Evolutionary conservation across 352 stramenopile genomes (phyloP).

Genomic region (Albugo candida): DNA sequence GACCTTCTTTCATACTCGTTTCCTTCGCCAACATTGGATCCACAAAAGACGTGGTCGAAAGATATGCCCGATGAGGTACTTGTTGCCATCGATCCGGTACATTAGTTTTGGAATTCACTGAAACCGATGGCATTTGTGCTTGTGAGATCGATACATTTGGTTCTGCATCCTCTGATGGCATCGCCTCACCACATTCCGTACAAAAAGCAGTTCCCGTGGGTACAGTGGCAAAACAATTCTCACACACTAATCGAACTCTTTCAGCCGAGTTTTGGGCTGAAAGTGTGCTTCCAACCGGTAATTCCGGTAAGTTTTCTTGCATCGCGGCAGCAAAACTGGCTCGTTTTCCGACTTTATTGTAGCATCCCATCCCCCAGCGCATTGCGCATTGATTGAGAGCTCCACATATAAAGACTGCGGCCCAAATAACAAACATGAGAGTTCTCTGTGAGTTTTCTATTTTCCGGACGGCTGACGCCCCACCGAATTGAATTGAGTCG

Average conservation of each 20-base stretch:
- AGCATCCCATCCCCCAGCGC: conserved; percentile 77
- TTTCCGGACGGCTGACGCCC: conserved; percentile 20
- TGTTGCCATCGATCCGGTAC: conserved; percentile 69
- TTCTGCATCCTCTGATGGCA: conserved; percentile 49
- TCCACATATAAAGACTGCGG: conserved; percentile 30
- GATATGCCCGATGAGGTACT: conserved; percentile 61
- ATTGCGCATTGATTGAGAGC: conserved; percentile 64
- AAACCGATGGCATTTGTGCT: conserved; percentile 66
- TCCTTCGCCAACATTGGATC: conserved; percentile 71
- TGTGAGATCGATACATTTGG: conserved; percentile 75
- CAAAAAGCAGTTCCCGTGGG: conserved; percentile 69
- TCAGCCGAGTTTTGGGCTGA: conserved; percentile 27
- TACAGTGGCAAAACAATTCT: conserved; percentile 79
- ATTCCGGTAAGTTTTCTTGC: conserved; percentile 48
- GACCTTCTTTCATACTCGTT: conserved; percentile 46
- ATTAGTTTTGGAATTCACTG: conserved; percentile 61
- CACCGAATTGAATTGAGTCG: conserved; percentile 40
- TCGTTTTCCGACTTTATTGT: conserved; percentile 72
- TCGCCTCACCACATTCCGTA: conserved; percentile 75
- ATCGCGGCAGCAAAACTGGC: conserved; percentile 32
- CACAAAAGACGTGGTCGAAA: conserved; percentile 76
- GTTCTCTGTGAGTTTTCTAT: conserved; percentile 34
- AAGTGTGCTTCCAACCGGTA: conserved; percentile 49
- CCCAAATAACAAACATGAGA: conserved; percentile 72
- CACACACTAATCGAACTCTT: conserved; percentile 66